phyloP scores from a whole-genome alignment of 306 rosid genomes.

The Macrotyloma uniflorum region DNA sequence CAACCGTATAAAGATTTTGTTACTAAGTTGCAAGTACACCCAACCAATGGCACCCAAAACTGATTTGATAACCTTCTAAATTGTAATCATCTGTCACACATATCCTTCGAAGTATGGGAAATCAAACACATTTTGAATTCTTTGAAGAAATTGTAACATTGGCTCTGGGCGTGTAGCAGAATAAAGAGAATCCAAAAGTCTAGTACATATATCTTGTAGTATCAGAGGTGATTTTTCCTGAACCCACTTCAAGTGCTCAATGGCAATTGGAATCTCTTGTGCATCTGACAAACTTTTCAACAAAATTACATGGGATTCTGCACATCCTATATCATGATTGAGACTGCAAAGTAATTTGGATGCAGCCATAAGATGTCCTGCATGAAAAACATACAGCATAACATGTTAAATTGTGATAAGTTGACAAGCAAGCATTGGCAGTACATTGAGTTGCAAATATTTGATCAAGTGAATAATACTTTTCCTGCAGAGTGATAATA shows the following conservation, averaged over 20 bases:
- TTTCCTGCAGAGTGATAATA: slow-evolving; percentile 62
- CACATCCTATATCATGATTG: slow-evolving; percentile 39
- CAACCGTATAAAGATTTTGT: neutral
- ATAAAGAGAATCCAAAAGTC: slow-evolving; percentile 69
- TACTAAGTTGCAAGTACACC: neutral
- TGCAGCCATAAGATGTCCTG: slow-evolving; percentile 73
- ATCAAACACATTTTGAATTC: slow-evolving; percentile 46
- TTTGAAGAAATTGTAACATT: slow-evolving; percentile 59
- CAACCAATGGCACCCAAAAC: neutral
- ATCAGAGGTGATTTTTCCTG: slow-evolving; percentile 53
- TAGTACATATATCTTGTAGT: slow-evolving; percentile 55
- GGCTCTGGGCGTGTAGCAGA: slow-evolving; percentile 60
- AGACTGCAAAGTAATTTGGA: slow-evolving; percentile 67
- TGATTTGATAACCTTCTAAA: slow-evolving; percentile 14
- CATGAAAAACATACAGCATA: slow-evolving; percentile 30
- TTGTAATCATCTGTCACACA: slow-evolving; percentile 9
- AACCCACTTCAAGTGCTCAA: slow-evolving; percentile 68
- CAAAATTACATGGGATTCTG: slow-evolving; percentile 63
- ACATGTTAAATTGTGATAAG: neutral
- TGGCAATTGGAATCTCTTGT: slow-evolving; percentile 56
- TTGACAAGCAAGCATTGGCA: slow-evolving; percentile 16
- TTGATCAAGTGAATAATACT: slow-evolving; percentile 51
- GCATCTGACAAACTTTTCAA: slow-evolving; percentile 72
- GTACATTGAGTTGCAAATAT: neutral
- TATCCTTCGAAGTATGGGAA: slow-evolving; percentile 30